Evolutionary conservation across 2,329 filamentous ascomycete genomes (phyloP), one percentile per base, ranked within the genome.

Genomic region (Aspergillus chevalieri): DNA sequence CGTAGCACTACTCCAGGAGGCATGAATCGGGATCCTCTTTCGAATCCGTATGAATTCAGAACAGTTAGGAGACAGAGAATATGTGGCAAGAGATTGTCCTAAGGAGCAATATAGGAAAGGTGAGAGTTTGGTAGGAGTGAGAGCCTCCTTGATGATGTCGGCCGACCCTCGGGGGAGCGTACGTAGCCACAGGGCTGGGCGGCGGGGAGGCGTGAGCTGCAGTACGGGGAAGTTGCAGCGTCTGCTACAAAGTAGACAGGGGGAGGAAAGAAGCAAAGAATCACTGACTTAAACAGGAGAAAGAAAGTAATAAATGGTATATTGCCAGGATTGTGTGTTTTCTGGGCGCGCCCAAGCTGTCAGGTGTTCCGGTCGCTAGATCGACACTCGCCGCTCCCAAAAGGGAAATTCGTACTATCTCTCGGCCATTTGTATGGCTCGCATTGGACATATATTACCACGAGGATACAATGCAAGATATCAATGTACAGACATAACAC

Each of bases 61-160:
- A 9, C 1, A 22, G 26, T 28, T 28, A 28, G 21, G 4, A 5
- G 21, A 6, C 21, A 22, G 21, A 22, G 21, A 38, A 8, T 38
- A 15, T 14, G 14, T 15, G 15, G 7, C 34, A 38, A 38, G 34
- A 38, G 34, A 15, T 34, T 34, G 9, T 10, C 30, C 9, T 34
- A n/a, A 34, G 30, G 10, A 34, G 30, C 34, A 38, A 10, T 38
- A 38, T 22, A 5, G 21, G 4, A 3, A 21, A n/a, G 6, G 30
- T 10, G 12, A n/a, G 9, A 36, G 39, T 51, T 47, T 39, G 17
- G 47, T 30, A 28, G 21, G 15, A 43, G 19, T 42, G 19, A 36
- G 34, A 49, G 45, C 44, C 48, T 51, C 50, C 46, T 54, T 33
- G 44, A 43, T 50, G 54, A 56, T 50, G 50, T 53, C 50, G 42